Evolutionary conservation across 2,329 filamentous ascomycete species (phyloP).

Genomic region (Paraphoma chrysanthemicola): DNA sequence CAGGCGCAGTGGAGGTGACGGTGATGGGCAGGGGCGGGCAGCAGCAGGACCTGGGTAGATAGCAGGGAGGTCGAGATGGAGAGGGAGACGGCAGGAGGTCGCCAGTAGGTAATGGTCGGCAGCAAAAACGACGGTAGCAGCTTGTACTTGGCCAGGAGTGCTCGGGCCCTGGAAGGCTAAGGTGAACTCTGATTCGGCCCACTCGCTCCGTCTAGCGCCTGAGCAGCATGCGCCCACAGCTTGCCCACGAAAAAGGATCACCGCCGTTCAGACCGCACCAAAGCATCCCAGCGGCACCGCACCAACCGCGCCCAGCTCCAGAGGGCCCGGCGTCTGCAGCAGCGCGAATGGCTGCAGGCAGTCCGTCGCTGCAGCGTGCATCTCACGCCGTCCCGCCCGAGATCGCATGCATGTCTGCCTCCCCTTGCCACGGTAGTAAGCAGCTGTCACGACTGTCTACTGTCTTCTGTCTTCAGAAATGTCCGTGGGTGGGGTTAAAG

Average conservation of each 20-base stretch:
- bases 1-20: not conserved
- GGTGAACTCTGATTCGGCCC: slow-evolving; percentile 30
- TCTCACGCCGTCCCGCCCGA: not conserved
- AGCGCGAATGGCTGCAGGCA: not conserved
- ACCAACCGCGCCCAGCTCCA: not conserved
- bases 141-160: slow-evolving; percentile 10
- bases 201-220: slow-evolving; percentile 24
- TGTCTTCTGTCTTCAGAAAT: too few relatives aligned
- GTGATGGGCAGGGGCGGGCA: slow-evolving; percentile 5
- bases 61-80: slow-evolving; percentile 8
- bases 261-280: slow-evolving; percentile 4
- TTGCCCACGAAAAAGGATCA: slow-evolving; percentile 20
- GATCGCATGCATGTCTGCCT: not conserved
- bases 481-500: slow-evolving; percentile 14
- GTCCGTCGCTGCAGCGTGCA: not conserved
- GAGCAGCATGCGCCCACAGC: slow-evolving; percentile 21
- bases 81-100: slow-evolving; percentile 18
- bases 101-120: slow-evolving; percentile 15
- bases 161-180: slow-evolving; percentile 16
- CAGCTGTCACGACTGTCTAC: not conserved
- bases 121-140: slow-evolving; percentile 35
- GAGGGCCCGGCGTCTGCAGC: not conserved
- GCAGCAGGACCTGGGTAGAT: not conserved
- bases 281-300: not conserved
- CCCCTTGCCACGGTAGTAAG: not conserved